Conservation (phyloP, 441 rosid genomes). For the Sinapis alba region DNA sequence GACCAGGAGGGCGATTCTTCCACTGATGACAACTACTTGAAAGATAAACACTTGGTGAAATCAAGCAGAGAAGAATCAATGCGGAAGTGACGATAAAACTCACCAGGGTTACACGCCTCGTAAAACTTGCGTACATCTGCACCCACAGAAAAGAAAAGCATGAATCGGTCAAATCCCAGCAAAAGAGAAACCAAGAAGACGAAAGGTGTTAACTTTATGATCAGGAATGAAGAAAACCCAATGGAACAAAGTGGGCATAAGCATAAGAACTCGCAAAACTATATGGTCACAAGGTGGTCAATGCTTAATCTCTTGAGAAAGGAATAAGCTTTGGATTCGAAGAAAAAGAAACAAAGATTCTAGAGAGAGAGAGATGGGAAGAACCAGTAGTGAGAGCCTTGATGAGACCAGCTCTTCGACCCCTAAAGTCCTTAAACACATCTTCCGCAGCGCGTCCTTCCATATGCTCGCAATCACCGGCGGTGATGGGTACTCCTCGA, state of each 20-base stretch:
- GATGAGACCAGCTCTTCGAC: conserved; percentile 39
- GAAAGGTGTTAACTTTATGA: neutral
- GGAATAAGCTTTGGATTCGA: conserved; percentile 10
- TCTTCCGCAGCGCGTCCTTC: conserved; percentile 41
- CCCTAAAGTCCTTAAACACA: conserved; percentile 36
- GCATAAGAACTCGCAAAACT: too few relatives aligned
- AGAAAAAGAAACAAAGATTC: neutral
- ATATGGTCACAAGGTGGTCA: neutral
- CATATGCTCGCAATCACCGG: neutral
- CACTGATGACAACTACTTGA: neutral
- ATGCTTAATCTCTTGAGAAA: neutral
- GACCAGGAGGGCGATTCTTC: neutral
- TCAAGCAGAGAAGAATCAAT: neutral
- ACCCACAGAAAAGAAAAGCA: neutral
- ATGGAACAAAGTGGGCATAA: neutral
- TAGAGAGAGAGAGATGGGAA: conserved; percentile 3
- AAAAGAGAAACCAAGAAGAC: neutral
- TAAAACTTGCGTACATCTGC: conserved; percentile 74
- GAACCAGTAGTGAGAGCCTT: conserved; percentile 34
- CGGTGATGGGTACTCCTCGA: neutral
- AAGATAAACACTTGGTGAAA: neutral
- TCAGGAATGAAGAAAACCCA: neutral
- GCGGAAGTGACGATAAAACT: conserved; percentile 31
- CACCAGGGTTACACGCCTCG: conserved; percentile 80
- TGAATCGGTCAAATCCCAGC: conserved; percentile 21